Percentiles rank a stretch among this genome's conserved stretches.
These are phyloP conservation scores for Crithidia mellificae DNA, from an alignment of 208 protist genomes.

Conservation along the genomic window DNA sequence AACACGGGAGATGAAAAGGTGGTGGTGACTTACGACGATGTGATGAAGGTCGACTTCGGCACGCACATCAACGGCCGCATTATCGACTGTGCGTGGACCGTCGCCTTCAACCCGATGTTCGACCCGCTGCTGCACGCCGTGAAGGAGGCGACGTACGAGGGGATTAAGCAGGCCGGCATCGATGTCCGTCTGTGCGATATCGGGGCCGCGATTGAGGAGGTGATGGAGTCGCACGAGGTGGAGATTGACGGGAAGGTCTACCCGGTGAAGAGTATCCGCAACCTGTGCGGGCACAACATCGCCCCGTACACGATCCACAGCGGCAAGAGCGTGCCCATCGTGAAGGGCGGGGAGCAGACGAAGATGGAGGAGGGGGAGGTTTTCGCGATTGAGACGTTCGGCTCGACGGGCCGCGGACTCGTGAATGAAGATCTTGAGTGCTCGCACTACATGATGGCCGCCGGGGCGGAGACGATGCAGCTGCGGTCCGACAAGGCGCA, in stretches of 20 bases:
- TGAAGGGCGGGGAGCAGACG: constrained; percentile 92
- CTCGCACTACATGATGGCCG: constrained; percentile 98
- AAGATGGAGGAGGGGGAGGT: constrained; percentile 98
- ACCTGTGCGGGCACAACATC: constrained; percentile 99
- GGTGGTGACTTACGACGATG: constrained; percentile 94
- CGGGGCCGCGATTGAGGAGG: constrained; percentile 96
- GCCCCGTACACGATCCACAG: constrained; percentile 98
- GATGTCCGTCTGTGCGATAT: constrained; percentile 96
- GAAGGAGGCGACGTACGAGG: constrained; percentile 97
- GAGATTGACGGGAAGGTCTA: constrained; percentile 95
- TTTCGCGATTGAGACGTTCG: constrained; percentile 99
- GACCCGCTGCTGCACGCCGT: constrained; percentile 96
- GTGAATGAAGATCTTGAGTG: constrained; percentile 97
- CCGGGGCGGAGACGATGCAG: constrained; percentile 62
- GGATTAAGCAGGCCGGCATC: constrained; percentile 95
- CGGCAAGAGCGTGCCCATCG: constrained; percentile 99
- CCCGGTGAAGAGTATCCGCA: constrained; percentile 96
- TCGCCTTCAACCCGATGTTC: constrained; percentile 97
- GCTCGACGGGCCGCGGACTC: constrained; percentile 94
- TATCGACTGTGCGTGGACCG: constrained; percentile 98
- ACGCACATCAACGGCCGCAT: constrained; percentile 98
- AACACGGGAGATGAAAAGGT: constrained; percentile 95
- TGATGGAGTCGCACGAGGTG: constrained; percentile 98
- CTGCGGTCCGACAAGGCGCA: constrained; percentile 87
- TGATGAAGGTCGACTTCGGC: constrained; percentile 99